Base-by-base conservation (phyloP, 2,329 filamentous ascomycete species). In the Fulvia fulva region DNA sequence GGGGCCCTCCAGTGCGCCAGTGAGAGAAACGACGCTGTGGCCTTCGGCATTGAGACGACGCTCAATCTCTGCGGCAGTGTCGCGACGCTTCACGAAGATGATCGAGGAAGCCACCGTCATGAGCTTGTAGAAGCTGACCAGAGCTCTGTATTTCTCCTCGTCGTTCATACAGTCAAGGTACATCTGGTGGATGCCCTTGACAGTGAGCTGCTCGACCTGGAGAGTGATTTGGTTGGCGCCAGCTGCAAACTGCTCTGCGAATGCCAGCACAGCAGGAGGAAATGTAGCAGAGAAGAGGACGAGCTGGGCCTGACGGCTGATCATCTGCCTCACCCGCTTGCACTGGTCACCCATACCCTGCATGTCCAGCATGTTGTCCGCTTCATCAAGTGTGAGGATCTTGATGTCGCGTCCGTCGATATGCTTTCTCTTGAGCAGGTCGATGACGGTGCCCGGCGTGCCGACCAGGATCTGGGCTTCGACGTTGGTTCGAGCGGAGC, bases 61-160 rank as follows among this genome's bases (percentile, higher is more conserved):
- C 74, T 96, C 87, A 63, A 99, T 96, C 71, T 90, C 85, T 55
- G 82, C 83, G 22, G 94, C 94, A 54, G 92, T 96, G 63, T 88
- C 85, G 71, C 92, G 89, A 53, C 89, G 94, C 89, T 95, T 90
- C 74, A 97, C 93, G 71, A 99, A 99, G 68, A 99, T 97, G 71
- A 99, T 96, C 0, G 94, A 97, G 7, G 93, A 96, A 5, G 92
- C 92, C 68, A 97, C 91, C 16, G 92, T 97, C 84, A 99, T 93
- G 46, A 97, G 80, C 58, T 93, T 92, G 72, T 99, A 99, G 59
- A 99, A 88, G 72, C 93, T 90, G 73, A 95, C 89, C 7, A 99
- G 84, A 57, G 90, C 87, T 34, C 88, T 84, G 72, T 96, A 99
- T 74, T 97, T 97, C 69, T 90, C 86, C 34, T 86, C 78, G 65